A percentile compares a stretch with the other conserved stretches of the same genome.
Evolutionary conservation across 179 eudicot species (phyloP).

Genomic region (Beta corolliflora): DNA sequence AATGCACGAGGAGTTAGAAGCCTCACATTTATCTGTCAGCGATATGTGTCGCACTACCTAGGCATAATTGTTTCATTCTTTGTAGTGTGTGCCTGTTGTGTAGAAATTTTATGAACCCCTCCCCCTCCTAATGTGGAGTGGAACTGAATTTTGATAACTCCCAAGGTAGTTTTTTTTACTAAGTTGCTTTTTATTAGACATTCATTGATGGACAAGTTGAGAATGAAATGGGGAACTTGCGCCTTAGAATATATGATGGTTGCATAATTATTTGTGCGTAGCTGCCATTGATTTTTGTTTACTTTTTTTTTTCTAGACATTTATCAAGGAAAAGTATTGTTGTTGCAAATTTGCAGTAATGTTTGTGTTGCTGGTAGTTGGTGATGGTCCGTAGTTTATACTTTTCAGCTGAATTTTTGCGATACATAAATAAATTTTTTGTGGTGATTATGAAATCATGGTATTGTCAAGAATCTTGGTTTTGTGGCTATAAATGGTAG

Average conservation of each 20-base stretch:
- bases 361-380: background rate
- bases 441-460: background rate
- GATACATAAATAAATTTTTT: background rate
- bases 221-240: slow-evolving; percentile 31
- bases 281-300: background rate
- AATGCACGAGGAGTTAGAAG: background rate
- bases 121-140: slow-evolving; percentile 51
- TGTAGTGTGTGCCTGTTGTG: slow-evolving; percentile 46
- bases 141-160: slow-evolving; percentile 67
- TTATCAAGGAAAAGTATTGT: background rate
- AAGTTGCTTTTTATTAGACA: slow-evolving; percentile 30
- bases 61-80: slow-evolving; percentile 37
- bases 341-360: background rate
- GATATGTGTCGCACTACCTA: slow-evolving; percentile 33
- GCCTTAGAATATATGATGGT: slow-evolving; percentile 27
- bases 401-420: background rate
- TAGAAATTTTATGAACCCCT: slow-evolving; percentile 33
- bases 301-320: slow-evolving; percentile 15
- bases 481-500: background rate
- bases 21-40: slow-evolving; percentile 11
- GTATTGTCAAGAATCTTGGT: background rate
- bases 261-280: slow-evolving; percentile 3
- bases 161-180: slow-evolving; percentile 24
- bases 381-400: background rate
- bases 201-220: slow-evolving; percentile 23